phyloP scores from a whole-genome alignment of 2,329 filamentous ascomycete genomes.

The Fusarium brevicatenulatum region DNA sequence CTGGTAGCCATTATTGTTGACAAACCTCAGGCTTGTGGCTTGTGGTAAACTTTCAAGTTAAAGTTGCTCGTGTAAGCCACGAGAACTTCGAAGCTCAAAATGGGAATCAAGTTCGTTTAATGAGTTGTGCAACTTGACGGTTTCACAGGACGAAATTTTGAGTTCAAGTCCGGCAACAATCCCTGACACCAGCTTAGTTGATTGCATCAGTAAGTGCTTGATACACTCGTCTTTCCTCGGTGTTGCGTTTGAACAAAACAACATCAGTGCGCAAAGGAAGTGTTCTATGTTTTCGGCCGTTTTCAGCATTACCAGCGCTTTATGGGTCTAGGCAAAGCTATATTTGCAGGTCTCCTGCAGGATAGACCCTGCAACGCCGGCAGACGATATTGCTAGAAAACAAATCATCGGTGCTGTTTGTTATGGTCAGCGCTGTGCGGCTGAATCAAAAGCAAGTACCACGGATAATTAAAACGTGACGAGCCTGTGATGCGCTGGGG shows the following conservation, averaged over 20 bases:
- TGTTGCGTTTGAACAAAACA: not conserved
- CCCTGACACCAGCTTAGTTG: not conserved
- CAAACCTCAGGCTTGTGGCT: not conserved
- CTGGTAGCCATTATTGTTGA: not conserved
- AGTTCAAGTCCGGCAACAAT: not conserved
- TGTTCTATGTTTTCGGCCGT: not conserved
- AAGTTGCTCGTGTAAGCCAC: not conserved
- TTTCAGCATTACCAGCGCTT: not conserved
- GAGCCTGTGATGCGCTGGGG: not conserved
- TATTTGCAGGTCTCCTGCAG: not conserved
- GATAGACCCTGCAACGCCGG: not conserved
- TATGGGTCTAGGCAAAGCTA: not conserved
- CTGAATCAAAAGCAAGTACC: slow-evolving; percentile 13
- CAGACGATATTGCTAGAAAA: not conserved
- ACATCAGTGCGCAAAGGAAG: not conserved
- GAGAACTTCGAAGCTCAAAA: not conserved
- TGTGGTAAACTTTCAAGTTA: not conserved
- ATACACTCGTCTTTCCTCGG: not conserved
- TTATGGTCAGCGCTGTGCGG: not conserved
- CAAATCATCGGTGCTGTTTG: not conserved
- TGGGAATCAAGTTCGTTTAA: slow-evolving; percentile 10
- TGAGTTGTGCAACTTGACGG: slow-evolving; percentile 4
- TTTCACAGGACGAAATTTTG: slow-evolving; percentile 14
- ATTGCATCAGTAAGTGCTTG: not conserved
- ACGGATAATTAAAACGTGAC: slow-evolving; percentile 1